Conservation (phyloP, 2,329 filamentous ascomycete species). For the Colletotrichum plurivorum region DNA sequence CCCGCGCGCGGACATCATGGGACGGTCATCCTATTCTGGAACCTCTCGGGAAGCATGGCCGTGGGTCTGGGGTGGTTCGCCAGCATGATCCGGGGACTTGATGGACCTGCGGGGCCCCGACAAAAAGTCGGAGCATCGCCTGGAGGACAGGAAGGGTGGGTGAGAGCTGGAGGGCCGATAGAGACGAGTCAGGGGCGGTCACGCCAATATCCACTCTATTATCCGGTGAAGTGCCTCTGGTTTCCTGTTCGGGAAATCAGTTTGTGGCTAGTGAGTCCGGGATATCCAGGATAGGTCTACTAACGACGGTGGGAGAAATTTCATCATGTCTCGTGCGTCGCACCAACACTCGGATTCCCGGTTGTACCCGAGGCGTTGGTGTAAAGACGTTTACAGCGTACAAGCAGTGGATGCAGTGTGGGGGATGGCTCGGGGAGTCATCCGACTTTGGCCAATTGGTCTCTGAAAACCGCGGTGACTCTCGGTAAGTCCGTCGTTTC, state of each 20-base stretch:
- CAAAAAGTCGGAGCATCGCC: constrained; percentile 11
- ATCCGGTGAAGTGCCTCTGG: constrained; percentile 21
- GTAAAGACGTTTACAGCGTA: neutral
- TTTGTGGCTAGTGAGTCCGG: neutral
- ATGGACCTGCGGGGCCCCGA: constrained; percentile 16
- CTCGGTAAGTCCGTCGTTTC: neutral
- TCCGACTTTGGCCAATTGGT: constrained; percentile 1
- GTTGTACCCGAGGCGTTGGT: neutral
- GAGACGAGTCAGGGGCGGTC: constrained; percentile 15
- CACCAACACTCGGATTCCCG: neutral
- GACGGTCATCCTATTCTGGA: constrained; percentile 26
- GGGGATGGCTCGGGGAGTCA: constrained; percentile 9
- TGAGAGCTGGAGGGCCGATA: too few relatives aligned
- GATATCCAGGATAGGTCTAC: neutral
- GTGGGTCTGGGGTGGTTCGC: constrained; percentile 26
- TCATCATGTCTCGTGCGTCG: neutral
- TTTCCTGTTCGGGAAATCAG: constrained; percentile 25
- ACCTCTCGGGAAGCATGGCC: constrained; percentile 5
- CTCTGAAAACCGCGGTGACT: neutral
- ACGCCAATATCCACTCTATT: constrained; percentile 22
- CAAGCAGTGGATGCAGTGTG: constrained; percentile 1
- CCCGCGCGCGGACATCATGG: constrained; percentile 29
- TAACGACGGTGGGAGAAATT: neutral
- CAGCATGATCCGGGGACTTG: constrained; percentile 27
- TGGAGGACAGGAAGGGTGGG: constrained; percentile 5